Conservation (phyloP, 2,329 filamentous ascomycete genomes). For the Beauveria rudraprayagi region DNA sequence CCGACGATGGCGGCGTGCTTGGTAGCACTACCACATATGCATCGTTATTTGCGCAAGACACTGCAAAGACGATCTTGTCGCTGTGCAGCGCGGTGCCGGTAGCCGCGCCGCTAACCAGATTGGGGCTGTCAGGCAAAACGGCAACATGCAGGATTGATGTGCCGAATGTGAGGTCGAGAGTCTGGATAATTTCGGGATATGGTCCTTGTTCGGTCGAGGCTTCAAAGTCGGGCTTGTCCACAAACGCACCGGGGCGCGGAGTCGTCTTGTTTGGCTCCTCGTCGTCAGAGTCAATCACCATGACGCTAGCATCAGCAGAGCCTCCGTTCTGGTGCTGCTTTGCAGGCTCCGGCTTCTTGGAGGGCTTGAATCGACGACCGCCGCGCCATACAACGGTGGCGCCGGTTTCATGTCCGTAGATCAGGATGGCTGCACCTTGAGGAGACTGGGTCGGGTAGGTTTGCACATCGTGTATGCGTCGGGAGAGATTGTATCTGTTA, state of each 20-base stretch:
- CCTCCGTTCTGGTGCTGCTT: constrained; percentile 44
- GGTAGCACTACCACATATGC: constrained; percentile 52
- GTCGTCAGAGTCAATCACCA: constrained; percentile 58
- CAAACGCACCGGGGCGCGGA: constrained; percentile 11
- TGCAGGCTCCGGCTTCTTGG: constrained; percentile 24
- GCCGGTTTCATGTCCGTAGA: constrained; percentile 58
- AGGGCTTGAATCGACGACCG: constrained; percentile 48
- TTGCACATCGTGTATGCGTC: constrained; percentile 51
- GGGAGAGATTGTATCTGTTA: constrained; percentile 49
- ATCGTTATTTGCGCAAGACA: constrained; percentile 50
- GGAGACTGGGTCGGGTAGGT: constrained; percentile 54
- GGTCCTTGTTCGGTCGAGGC: constrained; percentile 46
- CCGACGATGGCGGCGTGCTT: constrained; percentile 52
- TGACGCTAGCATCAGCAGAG: constrained; percentile 42
- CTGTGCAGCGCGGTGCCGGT: constrained; percentile 40
- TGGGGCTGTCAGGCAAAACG: constrained; percentile 43
- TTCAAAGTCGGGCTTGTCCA: constrained; percentile 28
- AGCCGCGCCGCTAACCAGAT: constrained; percentile 39
- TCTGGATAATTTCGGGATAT: constrained; percentile 50
- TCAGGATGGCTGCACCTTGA: constrained; percentile 54
- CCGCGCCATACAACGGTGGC: constrained; percentile 55
- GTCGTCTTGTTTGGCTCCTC: constrained; percentile 35
- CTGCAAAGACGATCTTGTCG: constrained; percentile 52
- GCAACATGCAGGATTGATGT: constrained; percentile 49
- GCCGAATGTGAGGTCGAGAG: constrained; percentile 52